Evolutionary conservation across 2,329 filamentous ascomycete genomes (phyloP), one percentile per base, ranked within the genome.

Genomic region (Diplodia mutila): DNA sequence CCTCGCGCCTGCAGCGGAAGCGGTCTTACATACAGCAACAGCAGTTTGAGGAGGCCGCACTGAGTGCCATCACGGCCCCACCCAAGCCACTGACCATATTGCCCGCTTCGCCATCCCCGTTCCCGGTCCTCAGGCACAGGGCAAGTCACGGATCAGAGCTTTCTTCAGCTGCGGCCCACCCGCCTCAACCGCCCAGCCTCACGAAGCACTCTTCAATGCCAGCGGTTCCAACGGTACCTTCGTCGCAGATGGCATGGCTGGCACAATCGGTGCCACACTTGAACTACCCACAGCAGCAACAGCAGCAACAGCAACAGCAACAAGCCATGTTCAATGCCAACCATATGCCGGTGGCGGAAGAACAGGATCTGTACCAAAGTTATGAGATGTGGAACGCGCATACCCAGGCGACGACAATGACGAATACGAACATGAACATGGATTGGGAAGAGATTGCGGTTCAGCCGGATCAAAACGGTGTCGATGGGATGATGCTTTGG

Each of bases 401-500:
- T 5, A 55, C 48, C 0, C 54, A 57, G 48, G 23, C 16, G 14
- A 9, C 14, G 27, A 23, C n/a, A n/a, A n/a, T n/a, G n/a, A n/a
- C n/a, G n/a, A n/a, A n/a, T n/a, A n/a, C 59, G 37, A 39, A 34
- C 16, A 39, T 48, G 46, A 53, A 42, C 1, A 61, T 55, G 49
- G 49, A 63, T 16, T 67, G 66, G 66, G 66, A 67, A 21, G 66
- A 67, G 6, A 54, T 61, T 54, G 46, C 61, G 18, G 49, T 37
- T 16, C 59, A 63, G 37, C 57, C 57, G 21, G 66, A 67, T 49
- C 55, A 52, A 37, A 64, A 39, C 34, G 65, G 65, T 8, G 37
- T 67, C 4, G 66, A 67, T 34, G 66, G 57, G 5, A 64, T 67
- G 66, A 67, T 67, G 21, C 42, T 67, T 23, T 67, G 66, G 66